Evolutionary conservation across 495 filamentous ascomycete species (phyloP).

Genomic region (Astrocystis sublimbata): DNA sequence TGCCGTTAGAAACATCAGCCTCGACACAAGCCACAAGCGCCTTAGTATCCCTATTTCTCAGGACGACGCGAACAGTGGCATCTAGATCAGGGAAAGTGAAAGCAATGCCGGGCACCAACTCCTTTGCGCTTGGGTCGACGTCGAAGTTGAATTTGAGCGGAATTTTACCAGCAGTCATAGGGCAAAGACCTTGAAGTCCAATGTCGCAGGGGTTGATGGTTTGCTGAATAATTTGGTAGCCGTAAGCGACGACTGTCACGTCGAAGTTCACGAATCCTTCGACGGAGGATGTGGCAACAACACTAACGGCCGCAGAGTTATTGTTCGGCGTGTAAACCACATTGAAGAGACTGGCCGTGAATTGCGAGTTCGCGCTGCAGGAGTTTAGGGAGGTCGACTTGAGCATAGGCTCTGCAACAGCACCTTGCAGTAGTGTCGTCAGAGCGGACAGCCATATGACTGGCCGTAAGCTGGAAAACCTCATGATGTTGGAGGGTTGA

Average conservation of each 20-base stretch:
- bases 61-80: constrained; percentile 76
- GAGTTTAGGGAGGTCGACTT: constrained; percentile 75
- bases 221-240: constrained; percentile 64
- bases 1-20: constrained; percentile 85
- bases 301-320: constrained; percentile 67
- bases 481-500: constrained; percentile 8
- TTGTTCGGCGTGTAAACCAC: constrained; percentile 79
- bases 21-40: constrained; percentile 82
- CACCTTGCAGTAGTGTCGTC: constrained; percentile 29
- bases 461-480: constrained; percentile 18
- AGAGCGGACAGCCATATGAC: constrained; percentile 39
- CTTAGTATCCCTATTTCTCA: constrained; percentile 64
- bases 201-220: constrained; percentile 75
- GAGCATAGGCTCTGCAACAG: constrained; percentile 47
- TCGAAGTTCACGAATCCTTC: constrained; percentile 82
- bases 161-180: constrained; percentile 87
- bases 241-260: constrained; percentile 77
- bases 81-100: constrained; percentile 93
- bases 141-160: constrained; percentile 68
- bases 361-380: constrained; percentile 76
- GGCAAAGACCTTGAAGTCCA: constrained; percentile 77
- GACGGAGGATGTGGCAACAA: constrained; percentile 83
- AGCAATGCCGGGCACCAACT: constrained; percentile 76
- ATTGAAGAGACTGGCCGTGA: constrained; percentile 81
- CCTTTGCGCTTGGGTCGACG: constrained; percentile 57